phyloP scores from a whole-genome alignment of 164 flowering plant species.

The Buxus sempervirens region DNA sequence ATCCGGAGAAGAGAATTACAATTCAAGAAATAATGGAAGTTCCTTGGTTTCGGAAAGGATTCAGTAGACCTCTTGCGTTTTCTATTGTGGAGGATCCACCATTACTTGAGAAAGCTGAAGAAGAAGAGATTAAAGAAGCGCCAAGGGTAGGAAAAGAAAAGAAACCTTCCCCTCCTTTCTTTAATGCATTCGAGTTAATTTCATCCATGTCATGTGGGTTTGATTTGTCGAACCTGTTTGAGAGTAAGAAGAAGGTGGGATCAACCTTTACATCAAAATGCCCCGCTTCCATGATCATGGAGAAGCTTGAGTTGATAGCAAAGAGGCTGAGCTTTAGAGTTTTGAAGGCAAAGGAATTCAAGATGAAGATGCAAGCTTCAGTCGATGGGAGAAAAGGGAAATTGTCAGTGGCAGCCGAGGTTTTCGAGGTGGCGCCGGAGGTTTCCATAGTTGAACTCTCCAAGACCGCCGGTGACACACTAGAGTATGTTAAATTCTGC shows the following conservation, averaged over 20 bases:
- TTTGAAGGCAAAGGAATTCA: slow-evolving; percentile 29
- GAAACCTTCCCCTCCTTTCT: slow-evolving; percentile 37
- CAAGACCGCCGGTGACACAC: slow-evolving; percentile 33
- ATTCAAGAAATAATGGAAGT: slow-evolving; percentile 31
- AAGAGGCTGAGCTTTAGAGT: slow-evolving; percentile 31
- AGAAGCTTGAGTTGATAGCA: slow-evolving; percentile 34
- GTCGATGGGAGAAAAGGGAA: slow-evolving; percentile 52
- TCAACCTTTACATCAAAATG: slow-evolving; percentile 45
- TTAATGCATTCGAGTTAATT: slow-evolving; percentile 54
- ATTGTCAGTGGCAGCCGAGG: slow-evolving; percentile 46
- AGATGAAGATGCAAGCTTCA: slow-evolving; percentile 39
- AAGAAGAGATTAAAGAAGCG: not conserved
- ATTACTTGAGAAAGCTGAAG: not conserved
- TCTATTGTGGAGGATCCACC: slow-evolving; percentile 18
- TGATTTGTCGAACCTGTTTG: slow-evolving; percentile 48
- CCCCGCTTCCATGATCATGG: slow-evolving; percentile 35
- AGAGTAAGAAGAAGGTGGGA: slow-evolving; percentile 25
- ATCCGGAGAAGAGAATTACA: slow-evolving; percentile 39
- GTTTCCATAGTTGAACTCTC: slow-evolving; percentile 40
- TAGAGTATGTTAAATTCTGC: slow-evolving; percentile 33
- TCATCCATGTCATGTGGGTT: slow-evolving; percentile 62
- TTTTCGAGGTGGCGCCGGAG: slow-evolving; percentile 50
- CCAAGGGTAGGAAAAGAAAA: slow-evolving; percentile 6
- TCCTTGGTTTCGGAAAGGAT: slow-evolving; percentile 44
- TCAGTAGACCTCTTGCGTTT: slow-evolving; percentile 13